Evolutionary conservation across 1,139 yeast species (phyloP), one percentile per base, ranked within the genome.

Genomic region (Saccharomyces hybrid): DNA sequence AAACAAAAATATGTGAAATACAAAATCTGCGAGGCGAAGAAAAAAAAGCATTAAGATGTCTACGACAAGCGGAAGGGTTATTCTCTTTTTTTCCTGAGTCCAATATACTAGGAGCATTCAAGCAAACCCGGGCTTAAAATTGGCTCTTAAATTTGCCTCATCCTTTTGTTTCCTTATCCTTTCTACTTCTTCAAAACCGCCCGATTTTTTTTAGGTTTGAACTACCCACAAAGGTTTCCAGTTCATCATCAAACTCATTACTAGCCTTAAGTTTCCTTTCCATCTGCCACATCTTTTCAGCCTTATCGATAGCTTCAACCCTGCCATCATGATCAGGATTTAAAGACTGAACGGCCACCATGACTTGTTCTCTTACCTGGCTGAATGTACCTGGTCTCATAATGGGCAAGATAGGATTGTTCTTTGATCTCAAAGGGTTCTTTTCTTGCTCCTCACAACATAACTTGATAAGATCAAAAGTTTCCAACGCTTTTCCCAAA

Each of bases 151-250:
- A 64, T 85, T 85, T 60, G 83, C 84, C 52, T 76, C 79, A 70
- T 91, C 96, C 58, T 86, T 84, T 57, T 78, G 72, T 63, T 76
- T 78, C 59, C 97, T 76, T 52, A 77, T 65, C 55, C 89, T 77
- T 64, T 91, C 98, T 19, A 88, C 74, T 62, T 90, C 97, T 57
- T 86, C 95, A 44, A 90, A 79, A 2, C 98, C 97, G 2, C 97
- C 98, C 31, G 89, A 82, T 60, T 82, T 85, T 85, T 65, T 87
- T 88, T 56, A 90, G 75, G 64, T 79, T 86, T 42, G 80, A 78
- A 52, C 84, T 93, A 8, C 78, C 90, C 4, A 91, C 96, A 75
- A 89, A 91, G 44, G 81, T 86, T 1, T 85, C 95, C n/a, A 91
- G 74, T 65, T 91, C 98, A 61, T 86, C 90, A 67, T 86, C 89